Conservation (phyloP, 2,329 filamentous ascomycete species). For the Colletotrichum zoysiae region DNA sequence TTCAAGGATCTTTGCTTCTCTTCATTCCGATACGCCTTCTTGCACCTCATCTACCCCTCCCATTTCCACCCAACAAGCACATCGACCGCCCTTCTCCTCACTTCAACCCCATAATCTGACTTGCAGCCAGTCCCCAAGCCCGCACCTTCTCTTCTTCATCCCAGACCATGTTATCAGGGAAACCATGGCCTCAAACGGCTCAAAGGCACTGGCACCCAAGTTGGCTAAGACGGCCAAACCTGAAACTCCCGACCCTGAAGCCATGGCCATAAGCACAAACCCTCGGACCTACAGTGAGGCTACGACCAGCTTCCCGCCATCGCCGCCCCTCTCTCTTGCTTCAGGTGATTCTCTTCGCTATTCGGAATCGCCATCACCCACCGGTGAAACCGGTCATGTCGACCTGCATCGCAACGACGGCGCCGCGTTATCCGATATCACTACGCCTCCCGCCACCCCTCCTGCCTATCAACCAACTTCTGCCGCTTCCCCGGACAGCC, state of each 20-base stretch:
- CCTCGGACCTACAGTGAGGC: not conserved
- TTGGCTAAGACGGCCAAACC: not conserved
- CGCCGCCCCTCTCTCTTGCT: not conserved
- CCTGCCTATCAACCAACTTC: not conserved
- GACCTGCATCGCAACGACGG: constrained; percentile 7
- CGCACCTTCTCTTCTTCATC: constrained; percentile 21
- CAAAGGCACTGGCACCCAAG: not conserved
- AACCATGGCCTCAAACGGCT: not conserved
- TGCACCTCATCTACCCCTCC: not conserved
- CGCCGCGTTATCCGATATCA: constrained; percentile 15
- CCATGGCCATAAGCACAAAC: not conserved
- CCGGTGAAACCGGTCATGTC: constrained; percentile 3
- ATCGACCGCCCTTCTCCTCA: not conserved
- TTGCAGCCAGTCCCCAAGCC: not conserved
- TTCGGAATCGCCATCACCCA: not conserved
- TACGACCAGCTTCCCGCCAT: not conserved
- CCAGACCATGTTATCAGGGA: constrained; percentile 19
- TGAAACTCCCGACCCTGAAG: not conserved
- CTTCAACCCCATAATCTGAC: not conserved
- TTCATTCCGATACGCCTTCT: not conserved
- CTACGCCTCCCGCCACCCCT: constrained; percentile 18
- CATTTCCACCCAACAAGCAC: not conserved
- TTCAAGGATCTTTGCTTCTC: constrained; percentile 27
- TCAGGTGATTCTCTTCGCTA: not conserved
- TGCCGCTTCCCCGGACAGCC: not conserved